These are phyloP conservation scores for Mortierella hygrophila DNA, from an alignment of 192 early-diverging fungal species.

Conservation along the genomic window DNA sequence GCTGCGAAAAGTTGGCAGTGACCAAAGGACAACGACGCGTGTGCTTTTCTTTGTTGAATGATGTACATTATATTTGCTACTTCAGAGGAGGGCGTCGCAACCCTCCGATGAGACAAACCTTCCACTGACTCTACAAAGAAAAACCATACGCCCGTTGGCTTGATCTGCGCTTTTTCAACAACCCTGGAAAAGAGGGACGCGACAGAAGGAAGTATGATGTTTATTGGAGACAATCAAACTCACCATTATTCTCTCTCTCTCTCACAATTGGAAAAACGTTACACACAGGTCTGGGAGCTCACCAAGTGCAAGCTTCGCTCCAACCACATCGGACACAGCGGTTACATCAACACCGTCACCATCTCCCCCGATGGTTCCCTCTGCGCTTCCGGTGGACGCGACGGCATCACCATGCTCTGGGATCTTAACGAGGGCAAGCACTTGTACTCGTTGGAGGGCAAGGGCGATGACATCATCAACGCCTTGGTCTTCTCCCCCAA, in stretches of 20 bases:
- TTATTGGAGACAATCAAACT: neutral
- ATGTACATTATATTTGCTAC: slow-evolving; percentile 82
- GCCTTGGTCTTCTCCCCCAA: slow-evolving; percentile 99
- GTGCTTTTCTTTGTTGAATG: slow-evolving; percentile 35
- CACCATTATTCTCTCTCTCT: neutral
- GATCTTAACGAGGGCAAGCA: slow-evolving; percentile 99
- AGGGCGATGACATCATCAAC: slow-evolving; percentile 95
- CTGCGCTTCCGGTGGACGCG: slow-evolving; percentile 99
- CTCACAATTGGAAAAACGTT: neutral
- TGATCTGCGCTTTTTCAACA: neutral
- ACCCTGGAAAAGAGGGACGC: neutral
- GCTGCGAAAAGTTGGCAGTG: neutral
- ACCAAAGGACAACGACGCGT: neutral
- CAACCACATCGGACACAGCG: slow-evolving; percentile 99
- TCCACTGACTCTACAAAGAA: slow-evolving; percentile 53
- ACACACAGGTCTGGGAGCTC: slow-evolving; percentile 94
- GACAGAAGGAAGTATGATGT: neutral
- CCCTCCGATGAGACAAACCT: slow-evolving; percentile 73
- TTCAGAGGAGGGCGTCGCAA: slow-evolving; percentile 69
- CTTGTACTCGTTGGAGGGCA: slow-evolving; percentile 96
- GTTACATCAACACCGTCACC: slow-evolving; percentile 98
- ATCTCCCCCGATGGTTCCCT: slow-evolving; percentile 99
- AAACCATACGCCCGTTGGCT: neutral
- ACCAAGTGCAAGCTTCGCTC: slow-evolving; percentile 98
- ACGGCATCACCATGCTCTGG: slow-evolving; percentile 99